These are phyloP conservation scores for Spiromastix sp. DNA, from an alignment of 2,329 filamentous ascomycete species.

Conservation along the genomic window DNA sequence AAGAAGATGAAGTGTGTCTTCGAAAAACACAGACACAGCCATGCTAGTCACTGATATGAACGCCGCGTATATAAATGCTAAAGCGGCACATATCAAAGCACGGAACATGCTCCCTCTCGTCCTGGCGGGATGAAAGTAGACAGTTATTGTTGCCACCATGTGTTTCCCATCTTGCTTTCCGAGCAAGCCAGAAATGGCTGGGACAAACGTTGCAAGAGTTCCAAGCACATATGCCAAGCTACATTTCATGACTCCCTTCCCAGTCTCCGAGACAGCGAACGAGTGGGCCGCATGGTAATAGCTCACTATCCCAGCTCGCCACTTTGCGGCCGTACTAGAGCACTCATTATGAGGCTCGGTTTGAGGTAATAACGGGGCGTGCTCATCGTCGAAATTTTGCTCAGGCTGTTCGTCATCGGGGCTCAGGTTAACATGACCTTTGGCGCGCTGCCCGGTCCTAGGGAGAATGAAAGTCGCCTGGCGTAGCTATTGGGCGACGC, in stretches of 20 bases:
- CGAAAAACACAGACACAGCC: slow-evolving; percentile 75
- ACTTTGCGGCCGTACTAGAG: slow-evolving; percentile 12
- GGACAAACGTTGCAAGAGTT: slow-evolving; percentile 75
- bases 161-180: slow-evolving; percentile 87
- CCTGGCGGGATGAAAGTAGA: slow-evolving; percentile 87
- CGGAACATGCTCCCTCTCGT: slow-evolving; percentile 84
- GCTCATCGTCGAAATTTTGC: slow-evolving; percentile 30
- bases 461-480: slow-evolving; percentile 84
- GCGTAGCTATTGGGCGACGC: slow-evolving; percentile 47
- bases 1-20: slow-evolving; percentile 53
- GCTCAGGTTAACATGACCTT: slow-evolving; percentile 69
- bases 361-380: slow-evolving; percentile 23
- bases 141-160: slow-evolving; percentile 83
- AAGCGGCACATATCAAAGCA: slow-evolving; percentile 63
- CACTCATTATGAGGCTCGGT: slow-evolving; percentile 2
- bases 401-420: slow-evolving; percentile 46
- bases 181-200: slow-evolving; percentile 59
- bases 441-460: slow-evolving; percentile 72
- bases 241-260: slow-evolving; percentile 78
- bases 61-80: slow-evolving; percentile 69
- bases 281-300: slow-evolving; percentile 35
- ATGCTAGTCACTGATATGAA: slow-evolving; percentile 74
- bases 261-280: slow-evolving; percentile 62
- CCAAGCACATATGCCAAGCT: slow-evolving; percentile 80
- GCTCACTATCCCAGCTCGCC: slow-evolving; percentile 21